Base-by-base conservation (phyloP, 2,329 filamentous ascomycete genomes). In the Elsinoe arachidis region DNA sequence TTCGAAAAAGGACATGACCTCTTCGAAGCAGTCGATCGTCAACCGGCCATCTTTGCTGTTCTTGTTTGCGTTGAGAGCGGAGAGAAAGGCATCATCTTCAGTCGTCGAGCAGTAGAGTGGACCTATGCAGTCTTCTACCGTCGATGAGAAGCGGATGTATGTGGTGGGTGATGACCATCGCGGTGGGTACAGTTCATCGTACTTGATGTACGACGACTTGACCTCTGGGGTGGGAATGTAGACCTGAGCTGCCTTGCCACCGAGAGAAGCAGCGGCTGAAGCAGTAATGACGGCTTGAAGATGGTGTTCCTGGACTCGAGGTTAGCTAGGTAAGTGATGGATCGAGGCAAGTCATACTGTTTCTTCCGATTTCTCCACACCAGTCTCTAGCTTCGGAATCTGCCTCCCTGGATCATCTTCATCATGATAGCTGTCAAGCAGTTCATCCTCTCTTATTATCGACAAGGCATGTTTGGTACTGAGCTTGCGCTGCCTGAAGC, bases 131-230 rank as follows among this genome's bases (percentile, higher is more conserved):
- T 99, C 93, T 74, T 99, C 93, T 61, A 99, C 92, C 2, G 93
- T 99, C 64, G 95, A 92, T 62, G 93, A 97, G 76, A 95, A 97
- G 63, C 92, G 90, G 70, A 99, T 96, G 74, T 97, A 97, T 61
- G 91, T 93, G 61, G 86, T 84, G 55, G 93, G 90, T 72, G 95
- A 87, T 67, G 85, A 81, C 74, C 92, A 96, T 58, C 78, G 77
- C 63, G 82, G 83, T 52, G 86, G 82, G 70, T 97, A 97, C 65
- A 96, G 81, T 67, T 86, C 82, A 73, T 95, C 89, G 85, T 96
- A 99, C 73, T 89, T 82, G 73, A 92, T 77, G 63, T 75, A 77
- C 72, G 80, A 81, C 33, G 69, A 69, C 66, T 77, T 73, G 61
- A 82, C 82, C 66, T 86, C 83, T 60, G 83, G 84, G 43, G 83